Conservation (phyloP, 345 rosid species). For the Gossypium rotundifolium region DNA sequence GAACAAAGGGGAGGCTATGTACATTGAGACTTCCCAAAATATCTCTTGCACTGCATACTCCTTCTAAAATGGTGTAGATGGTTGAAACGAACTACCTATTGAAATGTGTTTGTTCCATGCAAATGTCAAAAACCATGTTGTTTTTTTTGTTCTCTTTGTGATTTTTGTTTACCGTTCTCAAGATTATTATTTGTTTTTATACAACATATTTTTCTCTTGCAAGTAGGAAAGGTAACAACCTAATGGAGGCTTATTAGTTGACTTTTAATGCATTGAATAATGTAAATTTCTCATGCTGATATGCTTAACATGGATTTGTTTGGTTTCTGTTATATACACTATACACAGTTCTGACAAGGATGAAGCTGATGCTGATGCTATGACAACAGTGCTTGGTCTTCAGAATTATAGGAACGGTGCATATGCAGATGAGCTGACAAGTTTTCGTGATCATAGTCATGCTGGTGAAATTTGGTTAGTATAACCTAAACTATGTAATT, state of each 20-base stretch:
- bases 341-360: slow-evolving; percentile 81
- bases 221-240: neutral
- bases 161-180: neutral
- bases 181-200: neutral
- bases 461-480: slow-evolving; percentile 86
- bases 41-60: neutral
- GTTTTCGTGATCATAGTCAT: slow-evolving; percentile 87
- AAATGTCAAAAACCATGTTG: neutral
- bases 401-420: slow-evolving; percentile 96
- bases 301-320: neutral
- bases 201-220: neutral
- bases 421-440: slow-evolving; percentile 79
- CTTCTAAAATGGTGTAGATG: neutral
- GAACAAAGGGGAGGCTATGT: neutral
- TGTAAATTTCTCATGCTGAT: neutral
- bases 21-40: neutral
- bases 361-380: slow-evolving; percentile 76
- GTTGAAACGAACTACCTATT: neutral
- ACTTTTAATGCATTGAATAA: neutral
- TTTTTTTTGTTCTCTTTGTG: neutral
- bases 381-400: slow-evolving; percentile 71
- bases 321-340: slow-evolving; percentile 2
- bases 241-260: neutral
- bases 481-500: neutral
- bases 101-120: neutral